Evolutionary conservation across 305 asterid genomes (phyloP).

Genomic region (Coffea humblotiana): DNA sequence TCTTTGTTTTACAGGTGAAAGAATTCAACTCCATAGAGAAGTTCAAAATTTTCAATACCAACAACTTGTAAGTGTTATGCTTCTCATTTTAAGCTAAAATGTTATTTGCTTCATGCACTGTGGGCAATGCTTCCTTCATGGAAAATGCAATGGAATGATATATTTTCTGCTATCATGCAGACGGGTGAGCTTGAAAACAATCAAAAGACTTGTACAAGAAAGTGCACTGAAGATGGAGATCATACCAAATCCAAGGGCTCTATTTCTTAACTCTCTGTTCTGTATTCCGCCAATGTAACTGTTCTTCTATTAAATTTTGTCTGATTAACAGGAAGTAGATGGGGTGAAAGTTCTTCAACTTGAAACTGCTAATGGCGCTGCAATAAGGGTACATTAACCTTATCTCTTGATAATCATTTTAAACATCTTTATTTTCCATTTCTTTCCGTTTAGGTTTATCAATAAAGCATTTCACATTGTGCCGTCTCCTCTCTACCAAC

Average conservation of each 20-base stretch:
- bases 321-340: conserved; percentile 69
- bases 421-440: conserved; percentile 9
- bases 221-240: conserved; percentile 90
- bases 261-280: conserved; percentile 9
- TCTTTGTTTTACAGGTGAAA: conserved; percentile 50
- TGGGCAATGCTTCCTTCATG: conserved; percentile 7
- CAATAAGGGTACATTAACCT: conserved; percentile 61
- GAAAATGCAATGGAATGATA: conserved; percentile 13
- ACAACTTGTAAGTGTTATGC: conserved; percentile 70
- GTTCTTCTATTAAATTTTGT: conserved; percentile 17
- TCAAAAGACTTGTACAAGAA: conserved; percentile 75
- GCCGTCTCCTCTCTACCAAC: neutral
- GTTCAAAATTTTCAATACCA: conserved; percentile 97
- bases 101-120: conserved; percentile 7
- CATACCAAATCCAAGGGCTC: conserved; percentile 94
- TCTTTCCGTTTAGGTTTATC: conserved; percentile 1
- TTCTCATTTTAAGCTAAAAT: conserved; percentile 12
- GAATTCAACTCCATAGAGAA: conserved; percentile 95
- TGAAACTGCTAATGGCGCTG: conserved; percentile 99
- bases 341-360: conserved; percentile 95
- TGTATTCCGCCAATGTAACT: neutral
- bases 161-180: conserved; percentile 39
- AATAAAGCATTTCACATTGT: neutral
- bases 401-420: neutral
- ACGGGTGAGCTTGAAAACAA: conserved; percentile 87